A percentile compares a stretch with the other conserved stretches of the same genome.
phyloP scores from a whole-genome alignment of 306 rosid genomes.

The Geum urbanum region DNA sequence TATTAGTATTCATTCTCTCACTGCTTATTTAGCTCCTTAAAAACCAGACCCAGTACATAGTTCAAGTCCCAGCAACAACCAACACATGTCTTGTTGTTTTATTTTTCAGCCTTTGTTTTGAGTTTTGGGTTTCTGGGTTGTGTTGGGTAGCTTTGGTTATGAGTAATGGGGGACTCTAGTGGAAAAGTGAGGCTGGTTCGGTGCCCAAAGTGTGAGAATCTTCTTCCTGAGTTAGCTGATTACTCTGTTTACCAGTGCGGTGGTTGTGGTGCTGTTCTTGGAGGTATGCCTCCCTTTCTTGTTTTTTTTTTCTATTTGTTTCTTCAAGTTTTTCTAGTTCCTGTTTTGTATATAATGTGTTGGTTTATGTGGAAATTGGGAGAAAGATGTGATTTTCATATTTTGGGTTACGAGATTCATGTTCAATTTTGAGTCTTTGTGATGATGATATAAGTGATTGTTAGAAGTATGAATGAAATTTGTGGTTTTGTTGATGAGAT shows the following conservation, averaged over 20 bases:
- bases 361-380: not conserved
- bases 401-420: not conserved
- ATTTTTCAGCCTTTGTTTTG: constrained; percentile 17
- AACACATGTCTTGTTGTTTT: not conserved
- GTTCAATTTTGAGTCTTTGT: not conserved
- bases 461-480: not conserved
- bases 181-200: constrained; percentile 61
- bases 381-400: not conserved
- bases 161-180: constrained; percentile 58
- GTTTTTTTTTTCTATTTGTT: not conserved
- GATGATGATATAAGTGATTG: not conserved
- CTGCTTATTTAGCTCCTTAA: constrained; percentile 10
- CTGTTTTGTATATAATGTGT: not conserved
- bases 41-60: constrained; percentile 3
- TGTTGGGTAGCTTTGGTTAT: constrained; percentile 11
- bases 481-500: not conserved
- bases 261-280: constrained; percentile 85
- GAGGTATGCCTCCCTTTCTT: constrained; percentile 43
- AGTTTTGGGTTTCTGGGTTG: constrained; percentile 22
- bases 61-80: not conserved
- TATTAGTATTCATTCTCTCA: not conserved
- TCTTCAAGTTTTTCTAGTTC: not conserved
- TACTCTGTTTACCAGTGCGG: constrained; percentile 90
- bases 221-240: constrained; percentile 83
- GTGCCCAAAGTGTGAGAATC: constrained; percentile 95